Evolutionary conservation across 331 rosid species (phyloP), one percentile per base, ranked within the genome.

Genomic region (Cydonia oblonga): DNA sequence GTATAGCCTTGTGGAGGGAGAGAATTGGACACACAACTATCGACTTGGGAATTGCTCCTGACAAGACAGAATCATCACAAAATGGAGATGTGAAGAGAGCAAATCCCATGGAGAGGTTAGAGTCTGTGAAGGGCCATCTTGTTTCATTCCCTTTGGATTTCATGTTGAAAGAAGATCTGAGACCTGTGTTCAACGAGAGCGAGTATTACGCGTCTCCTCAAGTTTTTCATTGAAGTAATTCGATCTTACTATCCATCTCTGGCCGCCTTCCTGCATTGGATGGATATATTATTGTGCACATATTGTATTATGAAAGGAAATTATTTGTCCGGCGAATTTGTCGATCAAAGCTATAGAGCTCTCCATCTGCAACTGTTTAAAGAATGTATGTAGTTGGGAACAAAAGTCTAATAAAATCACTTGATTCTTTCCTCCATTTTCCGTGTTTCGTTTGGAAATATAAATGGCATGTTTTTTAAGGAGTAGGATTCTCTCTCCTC

Each of bases 141-240:
- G 98, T 92, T 38, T 92, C 92, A 19, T 90, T 88, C 84, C 96
- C 98, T n/a, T 75, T 92, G 79, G 96, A 92, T 69, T 92, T 92
- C 83, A 86, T 92, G 87, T 78, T 87, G 82, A 82, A 87, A 73
- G 98, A 92, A 90, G 92, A 85, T 73, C 80, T 92, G 23, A 85
- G 98, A 85, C 98, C 98, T 23, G 90, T 87, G 25, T 90, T 92
- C 79, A 92, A 84, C 40, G 96, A 90, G 76, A 90, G 98, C 46
- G 96, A 92, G 79, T 92, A 92, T 67, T 90, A 92, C 60, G 96
- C 98, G 0, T 65, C 98, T 9, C 69, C 85, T 81, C 96, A 87
- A 68, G 98, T 92, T 64, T 92, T 92, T 77, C 98, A 88, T 76
- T 92, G 87, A 18, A 29, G 44, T 30, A 7, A 16, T 28, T 72